A percentile compares a stretch with the other conserved stretches of the same genome.
These are phyloP conservation scores for Podospora tetraspora DNA, from an alignment of 495 filamentous ascomycete species.

Conservation along the genomic window DNA sequence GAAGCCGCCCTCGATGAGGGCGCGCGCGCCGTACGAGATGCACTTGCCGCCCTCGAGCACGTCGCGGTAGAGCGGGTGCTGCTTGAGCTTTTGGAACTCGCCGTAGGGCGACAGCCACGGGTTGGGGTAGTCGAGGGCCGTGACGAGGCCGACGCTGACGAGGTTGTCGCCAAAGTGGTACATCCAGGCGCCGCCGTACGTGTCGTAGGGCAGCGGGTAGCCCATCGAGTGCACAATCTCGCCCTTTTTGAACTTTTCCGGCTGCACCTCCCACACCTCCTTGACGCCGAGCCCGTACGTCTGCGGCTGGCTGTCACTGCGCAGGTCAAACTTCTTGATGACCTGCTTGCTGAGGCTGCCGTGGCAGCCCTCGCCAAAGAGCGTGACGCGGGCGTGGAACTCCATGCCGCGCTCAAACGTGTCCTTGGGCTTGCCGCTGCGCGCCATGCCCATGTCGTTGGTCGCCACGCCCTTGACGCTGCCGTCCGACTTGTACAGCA, in stretches of 20 bases:
- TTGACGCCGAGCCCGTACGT: slow-evolving; percentile 94
- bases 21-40: slow-evolving; percentile 92
- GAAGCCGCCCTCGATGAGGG: slow-evolving; percentile 92
- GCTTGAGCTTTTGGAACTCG: slow-evolving; percentile 98
- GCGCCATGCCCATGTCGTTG: slow-evolving; percentile 82
- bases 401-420: slow-evolving; percentile 97
- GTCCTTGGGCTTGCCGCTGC: slow-evolving; percentile 79
- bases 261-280: slow-evolving; percentile 94
- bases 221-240: slow-evolving; percentile 89
- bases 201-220: slow-evolving; percentile 81
- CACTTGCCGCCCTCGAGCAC: slow-evolving; percentile 92
- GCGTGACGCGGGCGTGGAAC: slow-evolving; percentile 87
- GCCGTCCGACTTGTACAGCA: slow-evolving; percentile 81
- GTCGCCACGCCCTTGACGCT: slow-evolving; percentile 93
- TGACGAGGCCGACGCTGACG: slow-evolving; percentile 88
- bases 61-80: slow-evolving; percentile 79
- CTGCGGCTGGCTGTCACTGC: slow-evolving; percentile 83
- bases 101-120: slow-evolving; percentile 93
- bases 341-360: slow-evolving; percentile 95
- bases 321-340: slow-evolving; percentile 88
- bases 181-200: slow-evolving; percentile 96
- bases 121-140: slow-evolving; percentile 93
- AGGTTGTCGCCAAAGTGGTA: slow-evolving; percentile 99
- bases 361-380: slow-evolving; percentile 96
- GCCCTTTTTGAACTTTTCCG: slow-evolving; percentile 85